Percentiles rank a stretch among this genome's conserved stretches.
Conservation (phyloP, 1,139 yeast genomes). For the Pichia sp. region DNA sequence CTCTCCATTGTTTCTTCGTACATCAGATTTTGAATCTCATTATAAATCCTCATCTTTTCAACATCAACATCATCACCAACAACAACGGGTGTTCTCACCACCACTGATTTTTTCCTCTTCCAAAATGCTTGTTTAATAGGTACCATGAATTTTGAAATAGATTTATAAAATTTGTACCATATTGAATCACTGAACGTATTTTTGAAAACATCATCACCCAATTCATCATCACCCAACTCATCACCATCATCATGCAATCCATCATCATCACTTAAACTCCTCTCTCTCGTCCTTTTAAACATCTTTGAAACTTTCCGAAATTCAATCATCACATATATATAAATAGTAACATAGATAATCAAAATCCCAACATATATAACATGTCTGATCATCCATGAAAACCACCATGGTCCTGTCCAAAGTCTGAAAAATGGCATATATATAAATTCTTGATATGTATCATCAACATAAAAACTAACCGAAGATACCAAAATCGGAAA, state of each 20-base stretch:
- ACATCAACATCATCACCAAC: too few species aligned
- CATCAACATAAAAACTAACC: slow-evolving; percentile 54
- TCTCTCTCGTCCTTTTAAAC: slow-evolving; percentile 5
- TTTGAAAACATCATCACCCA: slow-evolving; percentile 9
- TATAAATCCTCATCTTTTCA: slow-evolving; percentile 18
- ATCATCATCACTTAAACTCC: not conserved
- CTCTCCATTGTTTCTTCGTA: slow-evolving; percentile 55
- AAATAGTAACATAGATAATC: slow-evolving; percentile 62
- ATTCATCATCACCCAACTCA: not conserved
- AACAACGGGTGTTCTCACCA: too few species aligned
- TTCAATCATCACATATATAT: slow-evolving; percentile 63
- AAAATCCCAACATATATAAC: slow-evolving; percentile 57
- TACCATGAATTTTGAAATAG: not conserved
- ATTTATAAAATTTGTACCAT: slow-evolving; percentile 26
- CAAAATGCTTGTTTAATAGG: too few species aligned
- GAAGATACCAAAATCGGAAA: slow-evolving; percentile 68
- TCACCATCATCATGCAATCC: too few species aligned
- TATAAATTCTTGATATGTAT: slow-evolving; percentile 56
- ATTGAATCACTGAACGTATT: slow-evolving; percentile 25
- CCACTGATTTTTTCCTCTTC: too few species aligned
- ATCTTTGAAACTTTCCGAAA: slow-evolving; percentile 38
- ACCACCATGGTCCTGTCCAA: slow-evolving; percentile 64
- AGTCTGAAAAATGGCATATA: slow-evolving; percentile 81
- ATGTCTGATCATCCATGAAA: slow-evolving; percentile 83
- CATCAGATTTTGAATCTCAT: slow-evolving; percentile 34